Percentiles rank a stretch among this genome's conserved stretches.
Evolutionary conservation across 2,329 filamentous ascomycete species (phyloP).

Genomic region (Monosporascus sp.): DNA sequence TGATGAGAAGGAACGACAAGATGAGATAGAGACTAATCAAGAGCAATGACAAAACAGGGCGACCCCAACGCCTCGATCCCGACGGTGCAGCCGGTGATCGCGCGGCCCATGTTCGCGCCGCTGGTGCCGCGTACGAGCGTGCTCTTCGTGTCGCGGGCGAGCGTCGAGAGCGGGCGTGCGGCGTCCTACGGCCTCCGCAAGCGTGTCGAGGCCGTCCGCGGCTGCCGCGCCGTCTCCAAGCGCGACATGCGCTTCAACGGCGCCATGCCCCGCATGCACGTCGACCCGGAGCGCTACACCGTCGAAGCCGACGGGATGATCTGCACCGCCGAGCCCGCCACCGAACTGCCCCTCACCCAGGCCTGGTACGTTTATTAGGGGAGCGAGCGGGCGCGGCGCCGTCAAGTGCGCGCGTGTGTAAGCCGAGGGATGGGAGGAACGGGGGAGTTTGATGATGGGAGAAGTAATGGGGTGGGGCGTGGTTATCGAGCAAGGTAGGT

Average conservation of each 20-base stretch:
- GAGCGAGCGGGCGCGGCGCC: neutral
- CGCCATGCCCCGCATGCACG: conserved; percentile 76
- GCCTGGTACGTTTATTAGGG: conserved; percentile 67
- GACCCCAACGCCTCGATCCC: conserved; percentile 82
- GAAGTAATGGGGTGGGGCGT: too few relatives aligned
- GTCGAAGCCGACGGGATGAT: conserved; percentile 79
- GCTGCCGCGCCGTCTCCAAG: conserved; percentile 72
- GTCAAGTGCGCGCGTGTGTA: neutral
- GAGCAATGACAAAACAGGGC: conserved; percentile 42
- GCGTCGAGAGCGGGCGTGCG: conserved; percentile 59
- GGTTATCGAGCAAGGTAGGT: too few relatives aligned
- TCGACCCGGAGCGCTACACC: conserved; percentile 85
- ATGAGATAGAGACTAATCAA: neutral
- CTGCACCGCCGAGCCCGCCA: conserved; percentile 68
- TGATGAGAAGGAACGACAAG: neutral
- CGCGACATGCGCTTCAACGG: conserved; percentile 89
- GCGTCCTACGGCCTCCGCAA: conserved; percentile 72
- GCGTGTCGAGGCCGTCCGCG: conserved; percentile 72
- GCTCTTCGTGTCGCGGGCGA: conserved; percentile 75
- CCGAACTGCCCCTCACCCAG: conserved; percentile 69
- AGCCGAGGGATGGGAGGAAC: neutral
- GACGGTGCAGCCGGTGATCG: conserved; percentile 77
- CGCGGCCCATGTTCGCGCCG: conserved; percentile 80
- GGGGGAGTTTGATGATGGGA: conserved; percentile 1
- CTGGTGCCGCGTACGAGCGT: conserved; percentile 68